Percentiles rank a stretch among this genome's conserved stretches.
These are phyloP conservation scores for Tetracladium setigerum DNA, from an alignment of 495 filamentous ascomycete genomes.

Conservation along the genomic window DNA sequence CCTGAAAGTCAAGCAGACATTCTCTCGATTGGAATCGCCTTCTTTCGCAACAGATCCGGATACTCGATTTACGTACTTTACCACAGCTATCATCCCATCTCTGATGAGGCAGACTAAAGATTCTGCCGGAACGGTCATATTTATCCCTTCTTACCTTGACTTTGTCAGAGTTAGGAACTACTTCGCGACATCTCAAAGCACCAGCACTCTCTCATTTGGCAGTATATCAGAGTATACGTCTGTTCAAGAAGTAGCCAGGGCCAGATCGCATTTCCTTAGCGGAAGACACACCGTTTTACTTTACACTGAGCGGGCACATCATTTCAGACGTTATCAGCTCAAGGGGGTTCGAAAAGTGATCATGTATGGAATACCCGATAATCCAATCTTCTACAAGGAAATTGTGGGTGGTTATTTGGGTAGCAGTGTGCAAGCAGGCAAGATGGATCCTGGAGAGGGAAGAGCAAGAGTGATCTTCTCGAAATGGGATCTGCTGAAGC, in stretches of 20 bases:
- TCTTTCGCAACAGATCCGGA: slow-evolving; percentile 70
- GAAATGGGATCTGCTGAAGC: slow-evolving; percentile 76
- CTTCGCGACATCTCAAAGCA: slow-evolving; percentile 65
- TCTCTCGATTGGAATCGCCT: slow-evolving; percentile 74
- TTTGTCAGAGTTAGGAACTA: slow-evolving; percentile 90
- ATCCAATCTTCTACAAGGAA: slow-evolving; percentile 82
- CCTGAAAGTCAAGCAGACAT: slow-evolving; percentile 72
- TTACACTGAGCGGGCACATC: slow-evolving; percentile 90
- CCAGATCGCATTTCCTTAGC: slow-evolving; percentile 77
- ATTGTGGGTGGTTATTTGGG: slow-evolving; percentile 64
- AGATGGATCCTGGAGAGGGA: slow-evolving; percentile 39
- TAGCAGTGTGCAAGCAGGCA: slow-evolving; percentile 44
- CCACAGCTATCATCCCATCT: slow-evolving; percentile 64
- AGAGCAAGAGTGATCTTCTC: slow-evolving; percentile 72
- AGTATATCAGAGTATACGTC: slow-evolving; percentile 83
- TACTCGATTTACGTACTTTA: slow-evolving; percentile 87
- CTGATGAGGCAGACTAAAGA: slow-evolving; percentile 50
- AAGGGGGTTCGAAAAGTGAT: slow-evolving; percentile 72
- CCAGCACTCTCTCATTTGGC: slow-evolving; percentile 68
- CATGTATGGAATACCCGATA: slow-evolving; percentile 85
- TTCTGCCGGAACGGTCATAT: slow-evolving; percentile 61
- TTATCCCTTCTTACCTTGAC: slow-evolving; percentile 88
- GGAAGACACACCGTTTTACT: slow-evolving; percentile 77
- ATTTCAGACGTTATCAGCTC: slow-evolving; percentile 79
- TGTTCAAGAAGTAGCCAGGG: slow-evolving; percentile 65